Evolutionary conservation across 75 land plant genomes (phyloP).

Genomic region (Ceratopteris richardii): DNA sequence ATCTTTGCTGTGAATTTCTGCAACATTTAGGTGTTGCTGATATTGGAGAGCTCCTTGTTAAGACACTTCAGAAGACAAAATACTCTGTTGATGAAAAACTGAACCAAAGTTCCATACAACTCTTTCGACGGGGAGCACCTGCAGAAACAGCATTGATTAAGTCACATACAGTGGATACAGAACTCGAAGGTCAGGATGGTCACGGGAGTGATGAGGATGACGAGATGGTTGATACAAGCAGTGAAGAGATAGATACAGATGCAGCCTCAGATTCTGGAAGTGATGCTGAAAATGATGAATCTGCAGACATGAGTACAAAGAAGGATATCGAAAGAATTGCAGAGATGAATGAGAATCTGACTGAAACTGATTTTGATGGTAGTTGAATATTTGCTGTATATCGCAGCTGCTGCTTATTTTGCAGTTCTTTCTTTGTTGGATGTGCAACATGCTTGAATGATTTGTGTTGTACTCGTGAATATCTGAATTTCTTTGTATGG

Average conservation of each 20-base stretch:
- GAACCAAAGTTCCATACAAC: slow-evolving; percentile 65
- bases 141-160: neutral
- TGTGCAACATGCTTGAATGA: no score
- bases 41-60: slow-evolving; percentile 78
- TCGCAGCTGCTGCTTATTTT: no score
- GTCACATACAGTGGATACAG: no score
- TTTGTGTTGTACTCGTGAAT: no score
- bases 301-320: neutral
- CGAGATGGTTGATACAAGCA: neutral
- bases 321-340: no score
- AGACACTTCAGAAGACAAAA: slow-evolving; percentile 82
- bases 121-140: slow-evolving; percentile 41
- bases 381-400: no score
- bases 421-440: no score
- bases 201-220: slow-evolving; percentile 9
- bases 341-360: no score
- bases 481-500: no score
- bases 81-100: slow-evolving; percentile 84
- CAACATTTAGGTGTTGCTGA: slow-evolving; percentile 24
- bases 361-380: no score
- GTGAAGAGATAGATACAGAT: slow-evolving; percentile 9
- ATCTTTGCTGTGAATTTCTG: no score
- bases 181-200: slow-evolving; percentile 13
- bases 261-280: slow-evolving; percentile 14
- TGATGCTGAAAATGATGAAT: neutral